Evolutionary conservation across 2,329 filamentous ascomycete genomes (phyloP).

Genomic region (Mycocentrospora acerina): DNA sequence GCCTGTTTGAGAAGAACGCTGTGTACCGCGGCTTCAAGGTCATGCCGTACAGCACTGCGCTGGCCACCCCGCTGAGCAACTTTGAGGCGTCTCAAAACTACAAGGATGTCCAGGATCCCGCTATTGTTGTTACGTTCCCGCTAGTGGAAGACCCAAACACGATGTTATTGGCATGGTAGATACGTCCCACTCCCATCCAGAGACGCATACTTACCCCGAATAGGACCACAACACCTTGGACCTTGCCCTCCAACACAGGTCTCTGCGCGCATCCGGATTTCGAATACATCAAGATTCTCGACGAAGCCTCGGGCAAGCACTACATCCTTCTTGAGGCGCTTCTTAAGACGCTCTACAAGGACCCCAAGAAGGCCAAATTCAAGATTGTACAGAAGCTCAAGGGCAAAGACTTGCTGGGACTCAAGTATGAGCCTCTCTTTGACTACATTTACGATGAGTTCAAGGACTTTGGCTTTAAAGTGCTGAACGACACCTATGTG

Average conservation of each 20-base stretch:
- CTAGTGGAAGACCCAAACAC: conserved; percentile 75
- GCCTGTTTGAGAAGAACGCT: conserved; percentile 83
- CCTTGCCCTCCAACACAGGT: conserved; percentile 76
- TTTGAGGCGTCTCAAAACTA: conserved; percentile 96
- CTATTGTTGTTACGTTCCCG: conserved; percentile 85
- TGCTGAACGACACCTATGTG: conserved; percentile 83
- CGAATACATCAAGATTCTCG: conserved; percentile 83
- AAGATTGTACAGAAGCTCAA: conserved; percentile 77
- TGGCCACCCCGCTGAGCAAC: conserved; percentile 87
- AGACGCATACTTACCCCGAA: conserved; percentile 8
- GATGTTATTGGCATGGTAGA: conserved; percentile 71
- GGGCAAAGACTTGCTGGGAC: conserved; percentile 82
- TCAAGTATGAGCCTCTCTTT: conserved; percentile 87
- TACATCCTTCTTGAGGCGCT: conserved; percentile 84
- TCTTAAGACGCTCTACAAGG: conserved; percentile 83
- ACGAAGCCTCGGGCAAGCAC: conserved; percentile 78
- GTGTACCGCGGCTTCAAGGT: conserved; percentile 91
- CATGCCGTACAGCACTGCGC: conserved; percentile 91
- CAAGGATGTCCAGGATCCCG: conserved; percentile 88
- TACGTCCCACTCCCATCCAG: background rate
- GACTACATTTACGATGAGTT: conserved; percentile 88
- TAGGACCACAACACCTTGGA: conserved; percentile 81
- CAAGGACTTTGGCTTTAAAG: conserved; percentile 78
- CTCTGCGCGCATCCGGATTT: conserved; percentile 79
- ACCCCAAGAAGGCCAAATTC: conserved; percentile 92